These are phyloP conservation scores for Fusarium incarnatum DNA, from an alignment of 2,329 filamentous ascomycete species.

Conservation along the genomic window DNA sequence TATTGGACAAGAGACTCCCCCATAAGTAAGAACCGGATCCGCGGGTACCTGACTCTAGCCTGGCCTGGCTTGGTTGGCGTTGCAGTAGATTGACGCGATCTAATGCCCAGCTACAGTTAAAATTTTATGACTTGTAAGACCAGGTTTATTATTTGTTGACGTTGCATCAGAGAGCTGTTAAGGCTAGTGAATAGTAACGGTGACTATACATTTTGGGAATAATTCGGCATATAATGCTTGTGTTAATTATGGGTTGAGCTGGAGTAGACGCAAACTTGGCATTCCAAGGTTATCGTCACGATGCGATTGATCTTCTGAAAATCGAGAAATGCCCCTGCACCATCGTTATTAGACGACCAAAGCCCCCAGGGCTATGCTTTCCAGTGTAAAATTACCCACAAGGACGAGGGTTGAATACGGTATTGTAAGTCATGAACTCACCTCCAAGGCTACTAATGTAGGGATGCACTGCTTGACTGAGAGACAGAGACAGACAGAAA, in stretches of 20 bases:
- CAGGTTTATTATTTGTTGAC: conserved; percentile 17
- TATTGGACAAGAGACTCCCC: background rate
- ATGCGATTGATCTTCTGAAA: conserved; percentile 19
- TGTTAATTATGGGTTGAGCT: background rate
- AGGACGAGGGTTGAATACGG: background rate
- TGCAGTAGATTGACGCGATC: conserved; percentile 31
- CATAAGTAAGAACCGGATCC: background rate
- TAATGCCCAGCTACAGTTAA: conserved; percentile 15
- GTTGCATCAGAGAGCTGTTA: conserved; percentile 27
- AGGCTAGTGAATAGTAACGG: conserved; percentile 27
- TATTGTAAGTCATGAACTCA: background rate
- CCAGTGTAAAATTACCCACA: conserved; percentile 10
- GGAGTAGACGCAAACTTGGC: background rate
- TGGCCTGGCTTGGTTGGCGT: background rate
- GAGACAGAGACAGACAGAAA: background rate
- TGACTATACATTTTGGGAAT: conserved; percentile 4
- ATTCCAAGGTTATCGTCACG: conserved; percentile 11
- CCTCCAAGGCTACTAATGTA: background rate
- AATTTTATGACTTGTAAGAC: conserved; percentile 31
- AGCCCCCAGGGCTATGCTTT: background rate
- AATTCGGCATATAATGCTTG: background rate
- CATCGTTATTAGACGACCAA: conserved; percentile 2
- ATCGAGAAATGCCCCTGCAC: conserved; percentile 12
- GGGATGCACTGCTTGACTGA: background rate
- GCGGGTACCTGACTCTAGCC: conserved; percentile 43